Conservation (phyloP, 2,329 filamentous ascomycete species). For the Cladophialophora chaetospira region DNA sequence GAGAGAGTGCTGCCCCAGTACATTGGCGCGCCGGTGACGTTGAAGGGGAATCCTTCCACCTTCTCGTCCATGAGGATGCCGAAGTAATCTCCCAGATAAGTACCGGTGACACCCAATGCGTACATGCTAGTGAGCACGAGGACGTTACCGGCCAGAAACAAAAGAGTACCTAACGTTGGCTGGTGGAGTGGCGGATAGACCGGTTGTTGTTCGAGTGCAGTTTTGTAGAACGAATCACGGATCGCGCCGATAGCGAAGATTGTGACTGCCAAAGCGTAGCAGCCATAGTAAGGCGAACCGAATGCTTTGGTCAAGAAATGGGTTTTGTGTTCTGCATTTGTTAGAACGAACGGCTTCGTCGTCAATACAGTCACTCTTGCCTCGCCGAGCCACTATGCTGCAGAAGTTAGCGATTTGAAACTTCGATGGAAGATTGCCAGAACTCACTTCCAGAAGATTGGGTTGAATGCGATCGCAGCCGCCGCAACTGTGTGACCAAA, state of each 20-base stretch:
- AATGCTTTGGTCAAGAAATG: constrained; percentile 87
- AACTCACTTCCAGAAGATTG: constrained; percentile 98
- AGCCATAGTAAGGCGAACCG: constrained; percentile 75
- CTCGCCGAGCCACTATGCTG: constrained; percentile 81
- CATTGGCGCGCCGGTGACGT: constrained; percentile 87
- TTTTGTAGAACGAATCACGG: constrained; percentile 85
- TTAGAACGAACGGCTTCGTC: constrained; percentile 21
- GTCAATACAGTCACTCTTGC: constrained; percentile 48
- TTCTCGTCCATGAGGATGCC: constrained; percentile 95
- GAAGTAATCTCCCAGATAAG: constrained; percentile 97
- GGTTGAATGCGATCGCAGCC: constrained; percentile 86
- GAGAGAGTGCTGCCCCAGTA: constrained; percentile 92
- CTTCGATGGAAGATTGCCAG: constrained; percentile 8
- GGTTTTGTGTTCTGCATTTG: constrained; percentile 73
- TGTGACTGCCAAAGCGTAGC: constrained; percentile 82
- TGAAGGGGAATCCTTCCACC: constrained; percentile 95
- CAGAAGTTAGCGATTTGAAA: constrained; percentile 20
- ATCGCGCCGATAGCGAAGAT: constrained; percentile 93
- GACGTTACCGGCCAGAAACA: constrained; percentile 75
- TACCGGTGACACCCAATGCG: constrained; percentile 89
- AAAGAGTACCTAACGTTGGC: constrained; percentile 65
- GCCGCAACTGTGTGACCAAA: constrained; percentile 67
- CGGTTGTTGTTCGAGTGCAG: constrained; percentile 74
- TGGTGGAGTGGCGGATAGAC: constrained; percentile 71
- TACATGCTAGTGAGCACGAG: constrained; percentile 89